Conservation (phyloP, 2,329 filamentous ascomycete genomes). For the Dichotomopilus funicola region DNA sequence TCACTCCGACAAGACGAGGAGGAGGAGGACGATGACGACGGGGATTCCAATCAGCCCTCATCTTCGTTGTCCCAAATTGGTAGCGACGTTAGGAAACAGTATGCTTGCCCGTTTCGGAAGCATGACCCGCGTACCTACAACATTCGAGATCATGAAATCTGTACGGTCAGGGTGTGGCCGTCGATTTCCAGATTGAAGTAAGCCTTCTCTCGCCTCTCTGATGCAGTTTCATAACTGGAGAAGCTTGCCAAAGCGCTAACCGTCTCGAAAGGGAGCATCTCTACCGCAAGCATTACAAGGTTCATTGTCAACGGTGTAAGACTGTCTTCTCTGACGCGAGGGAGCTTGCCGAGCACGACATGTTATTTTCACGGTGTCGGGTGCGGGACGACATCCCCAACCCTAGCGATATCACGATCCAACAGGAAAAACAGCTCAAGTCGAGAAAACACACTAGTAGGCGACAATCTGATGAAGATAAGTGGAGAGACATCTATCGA, state of each 20-base stretch:
- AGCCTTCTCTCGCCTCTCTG: too few species aligned
- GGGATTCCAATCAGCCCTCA: constrained; percentile 9
- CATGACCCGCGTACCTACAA: constrained; percentile 21
- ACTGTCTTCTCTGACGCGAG: constrained; percentile 14
- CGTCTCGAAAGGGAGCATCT: constrained; percentile 19
- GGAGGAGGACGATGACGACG: constrained; percentile 20
- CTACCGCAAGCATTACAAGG: constrained; percentile 22
- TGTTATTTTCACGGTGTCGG: constrained; percentile 15
- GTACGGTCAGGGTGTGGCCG: constrained; percentile 18
- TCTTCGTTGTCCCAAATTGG: constrained; percentile 16
- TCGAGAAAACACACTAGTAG: constrained; percentile 19
- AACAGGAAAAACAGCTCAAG: constrained; percentile 22
- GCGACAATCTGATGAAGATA: constrained; percentile 20
- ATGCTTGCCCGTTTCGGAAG: constrained; percentile 23
- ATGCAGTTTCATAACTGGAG: too few species aligned
- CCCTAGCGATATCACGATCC: constrained; percentile 19
- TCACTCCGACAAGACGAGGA: constrained; percentile 13
- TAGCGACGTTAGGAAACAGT: constrained; percentile 10
- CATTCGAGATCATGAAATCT: constrained; percentile 20
- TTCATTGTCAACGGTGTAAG: constrained; percentile 23
- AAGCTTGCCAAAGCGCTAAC: constrained; percentile 2
- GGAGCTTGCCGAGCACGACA: constrained; percentile 18
- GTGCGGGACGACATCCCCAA: constrained; percentile 4
- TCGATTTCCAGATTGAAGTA: constrained; percentile 23
- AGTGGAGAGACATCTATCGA: constrained; percentile 23